Percentiles rank a stretch among this genome's conserved stretches.
Evolutionary conservation across 371 early-diverging fungal genomes (phyloP).

Genomic region (Apophysomyces ossiformis): DNA sequence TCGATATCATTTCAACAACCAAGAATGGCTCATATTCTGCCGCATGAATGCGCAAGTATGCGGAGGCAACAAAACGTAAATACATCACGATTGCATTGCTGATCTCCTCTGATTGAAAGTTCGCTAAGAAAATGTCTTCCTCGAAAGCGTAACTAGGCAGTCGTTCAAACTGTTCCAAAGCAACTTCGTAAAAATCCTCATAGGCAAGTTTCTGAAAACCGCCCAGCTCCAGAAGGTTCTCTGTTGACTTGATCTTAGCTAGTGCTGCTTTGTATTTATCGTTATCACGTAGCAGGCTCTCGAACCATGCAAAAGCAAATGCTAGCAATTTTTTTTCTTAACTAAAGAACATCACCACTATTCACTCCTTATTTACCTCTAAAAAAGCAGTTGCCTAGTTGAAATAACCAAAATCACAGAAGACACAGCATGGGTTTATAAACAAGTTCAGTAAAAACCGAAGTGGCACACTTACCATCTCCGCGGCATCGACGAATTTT

Average conservation of each 20-base stretch:
- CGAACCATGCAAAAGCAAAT: slow-evolving; percentile 74
- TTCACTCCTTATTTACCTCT: slow-evolving; percentile 51
- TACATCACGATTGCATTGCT: slow-evolving; percentile 74
- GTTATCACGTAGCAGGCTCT: slow-evolving; percentile 47
- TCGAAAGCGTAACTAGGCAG: slow-evolving; percentile 36
- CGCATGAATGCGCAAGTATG: slow-evolving; percentile 64
- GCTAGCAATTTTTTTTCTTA: slow-evolving; percentile 38
- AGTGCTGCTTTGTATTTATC: slow-evolving; percentile 37
- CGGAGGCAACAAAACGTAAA: slow-evolving; percentile 69
- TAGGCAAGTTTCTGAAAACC: slow-evolving; percentile 65
- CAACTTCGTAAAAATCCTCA: slow-evolving; percentile 68
- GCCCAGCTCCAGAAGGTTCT: slow-evolving; percentile 50
- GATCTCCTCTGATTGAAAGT: slow-evolving; percentile 65
- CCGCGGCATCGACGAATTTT: slow-evolving; percentile 70
- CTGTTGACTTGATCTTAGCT: slow-evolving; percentile 44
- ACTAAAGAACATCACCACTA: background rate
- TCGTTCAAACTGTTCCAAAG: slow-evolving; percentile 47
- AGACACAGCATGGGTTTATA: background rate
- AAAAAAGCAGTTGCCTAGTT: slow-evolving; percentile 72
- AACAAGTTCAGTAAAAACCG: background rate
- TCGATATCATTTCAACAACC: slow-evolving; percentile 60
- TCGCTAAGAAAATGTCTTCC: slow-evolving; percentile 51
- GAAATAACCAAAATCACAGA: background rate
- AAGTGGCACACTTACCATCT: slow-evolving; percentile 55
- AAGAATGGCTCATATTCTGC: slow-evolving; percentile 73